Evolutionary conservation across 106 monocot genomes (phyloP), one percentile per base, ranked within the genome.

Genomic region (Dendrobium chrysotoxum): DNA sequence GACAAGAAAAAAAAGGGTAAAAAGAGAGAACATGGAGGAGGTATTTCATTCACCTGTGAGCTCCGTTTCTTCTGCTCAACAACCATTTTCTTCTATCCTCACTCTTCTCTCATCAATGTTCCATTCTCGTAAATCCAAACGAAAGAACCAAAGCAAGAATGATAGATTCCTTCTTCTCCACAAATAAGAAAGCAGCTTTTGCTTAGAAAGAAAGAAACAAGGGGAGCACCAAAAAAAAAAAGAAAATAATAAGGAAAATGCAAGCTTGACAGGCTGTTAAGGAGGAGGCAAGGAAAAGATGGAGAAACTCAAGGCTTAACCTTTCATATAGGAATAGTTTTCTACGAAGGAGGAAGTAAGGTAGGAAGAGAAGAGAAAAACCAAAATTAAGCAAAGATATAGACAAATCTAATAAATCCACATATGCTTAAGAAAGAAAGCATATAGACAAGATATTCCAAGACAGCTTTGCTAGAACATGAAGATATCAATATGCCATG

Each of bases 371-470:
- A 73, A 61, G 12, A 54, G 46, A 50, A 46, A 46, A 17, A 65
- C 4, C 75, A 40, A n/a, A 54, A 58, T 20, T 12, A 68, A 57
- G 30, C 55, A 75, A 42, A 81, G 67, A 83, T 39, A 84, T 81
- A 55, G 75, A 81, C 61, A 89, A 77, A 85, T 83, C 77, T 79
- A 54, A 54, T 53, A 84, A 80, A 57, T 85, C 77, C 39, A 86
- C 79, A 84, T 80, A 86, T 84, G 79, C 84, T 25, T 53, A 76
- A 45, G 75, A 80, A 82, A 80, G 87, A 80, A 82, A 80, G 87
- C 80, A 81, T 81, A 78, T 79, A 80, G 81, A 79, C 85, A 84
- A 83, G 82, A 87, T 85, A 90, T 85, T 87, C 85, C 87, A 21
- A 83, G 85, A 90, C 83, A 90, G 85, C 76, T 81, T 75, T 79